Base-by-base conservation (phyloP, 108 stramenopile species). In the Cyclostephanos invisitatus region DNA sequence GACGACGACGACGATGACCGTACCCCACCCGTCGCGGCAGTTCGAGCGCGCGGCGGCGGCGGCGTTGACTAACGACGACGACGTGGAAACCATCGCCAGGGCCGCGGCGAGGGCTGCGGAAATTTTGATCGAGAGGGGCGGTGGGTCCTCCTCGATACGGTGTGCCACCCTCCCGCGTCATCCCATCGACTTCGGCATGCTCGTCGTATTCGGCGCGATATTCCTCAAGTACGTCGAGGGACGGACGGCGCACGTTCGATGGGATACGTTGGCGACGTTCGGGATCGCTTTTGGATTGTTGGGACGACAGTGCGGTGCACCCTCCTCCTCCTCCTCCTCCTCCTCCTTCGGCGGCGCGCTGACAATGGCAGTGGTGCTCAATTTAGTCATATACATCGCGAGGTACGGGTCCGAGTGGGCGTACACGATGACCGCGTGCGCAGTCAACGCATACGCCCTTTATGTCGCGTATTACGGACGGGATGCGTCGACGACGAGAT, bases 351-450 rank as follows among this genome's bases (percentile, higher is more conserved):
- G 20, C 5, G 57, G 6, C 15, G 47, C 28, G 15, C 32, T 53
- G 27, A 57, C 28, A 8, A 44, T 53, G 27, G 60, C 72, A 49
- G 75, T 72, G 36, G 51, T 60, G 0, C 7, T 81, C 62, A 81
- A 81, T 66, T 46, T 55, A 28, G 51, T 69, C 38, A 77, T 70
- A 1, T 72, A 76, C 35, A 59, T 62, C 35, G 62, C 65, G 3
- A 76, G 80, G 55, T 55, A 81, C 72, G 80, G 75, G 29, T 81
- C 80, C n/a, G 80, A 81, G 21, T 42, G 72, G 35, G 64, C 71
- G 10, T 81, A 62, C 70, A 66, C 51, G 54, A 37, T 42, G 35
- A 77, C 62, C 28, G 44, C 64, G 4, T 72, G 64, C 42, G 70
- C 72, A 12, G 64, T 77, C 12, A 81, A 81, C 72, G 75, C 75